Percentiles rank a stretch among this genome's conserved stretches.
phyloP scores from a whole-genome alignment of 2,329 filamentous ascomycete genomes.

The Fusarium abutilonis region DNA sequence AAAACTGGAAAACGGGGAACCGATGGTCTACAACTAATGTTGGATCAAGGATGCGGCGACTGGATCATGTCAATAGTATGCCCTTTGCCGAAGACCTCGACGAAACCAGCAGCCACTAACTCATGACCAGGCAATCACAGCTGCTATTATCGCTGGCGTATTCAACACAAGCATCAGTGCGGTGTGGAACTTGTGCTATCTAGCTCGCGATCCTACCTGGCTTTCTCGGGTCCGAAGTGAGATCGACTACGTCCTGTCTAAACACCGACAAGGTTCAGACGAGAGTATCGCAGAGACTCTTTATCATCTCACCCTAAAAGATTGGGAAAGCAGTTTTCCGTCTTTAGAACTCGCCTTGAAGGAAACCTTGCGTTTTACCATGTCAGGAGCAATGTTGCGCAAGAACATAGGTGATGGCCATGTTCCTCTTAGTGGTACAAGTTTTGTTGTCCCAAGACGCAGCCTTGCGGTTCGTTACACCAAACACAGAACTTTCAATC shows the following conservation, averaged over 20 bases:
- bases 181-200: neutral
- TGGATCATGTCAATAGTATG: neutral
- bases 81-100: neutral
- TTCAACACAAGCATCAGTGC: neutral
- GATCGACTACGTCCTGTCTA: neutral
- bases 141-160: neutral
- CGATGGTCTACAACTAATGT: neutral
- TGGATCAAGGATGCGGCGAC: neutral
- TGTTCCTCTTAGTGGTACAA: constrained; percentile 1
- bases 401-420: constrained; percentile 9
- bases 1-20: neutral
- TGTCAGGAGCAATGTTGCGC: constrained; percentile 8
- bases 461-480: constrained; percentile 2
- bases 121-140: neutral
- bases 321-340: constrained; percentile 13
- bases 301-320: neutral
- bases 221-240: neutral
- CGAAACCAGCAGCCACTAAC: neutral
- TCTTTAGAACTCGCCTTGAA: neutral
- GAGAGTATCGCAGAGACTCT: neutral
- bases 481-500: neutral
- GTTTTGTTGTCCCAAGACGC: constrained; percentile 2
- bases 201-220: neutral
- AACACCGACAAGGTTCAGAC: neutral
- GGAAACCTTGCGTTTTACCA: constrained; percentile 10